phyloP scores from a whole-genome alignment of 371 early-diverging fungal genomes.

The Blastocladiella emersonii region DNA sequence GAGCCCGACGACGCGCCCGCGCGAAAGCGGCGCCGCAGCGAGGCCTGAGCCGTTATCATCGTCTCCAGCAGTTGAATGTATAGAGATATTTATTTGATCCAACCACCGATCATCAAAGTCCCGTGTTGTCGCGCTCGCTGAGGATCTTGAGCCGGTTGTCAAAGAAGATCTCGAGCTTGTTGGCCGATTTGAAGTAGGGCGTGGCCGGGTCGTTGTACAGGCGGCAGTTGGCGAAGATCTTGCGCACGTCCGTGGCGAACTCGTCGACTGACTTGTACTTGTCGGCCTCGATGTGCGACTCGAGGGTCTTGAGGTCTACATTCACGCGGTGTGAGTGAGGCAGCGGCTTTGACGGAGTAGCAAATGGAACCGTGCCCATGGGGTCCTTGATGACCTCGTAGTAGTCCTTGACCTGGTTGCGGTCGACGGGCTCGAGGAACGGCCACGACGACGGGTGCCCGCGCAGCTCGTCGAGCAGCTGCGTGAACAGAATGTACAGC shows the following conservation, averaged over 20 bases:
- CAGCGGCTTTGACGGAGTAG: background rate
- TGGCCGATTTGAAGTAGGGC: slow-evolving; percentile 65
- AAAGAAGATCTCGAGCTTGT: slow-evolving; percentile 53
- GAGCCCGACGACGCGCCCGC: too few species aligned
- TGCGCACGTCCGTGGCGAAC: slow-evolving; percentile 59
- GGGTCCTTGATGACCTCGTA: slow-evolving; percentile 93
- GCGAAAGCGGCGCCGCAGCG: too few species aligned
- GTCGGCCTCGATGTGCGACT: slow-evolving; percentile 52
- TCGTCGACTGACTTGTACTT: slow-evolving; percentile 54
- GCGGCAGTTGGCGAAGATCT: slow-evolving; percentile 77
- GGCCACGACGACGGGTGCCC: slow-evolving; percentile 84
- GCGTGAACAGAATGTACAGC: slow-evolving; percentile 22
- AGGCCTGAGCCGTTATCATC: too few species aligned
- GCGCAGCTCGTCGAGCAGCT: slow-evolving; percentile 21
- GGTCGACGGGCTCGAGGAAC: slow-evolving; percentile 90
- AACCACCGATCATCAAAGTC: too few species aligned
- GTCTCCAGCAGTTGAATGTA: too few species aligned
- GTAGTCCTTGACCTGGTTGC: slow-evolving; percentile 89
- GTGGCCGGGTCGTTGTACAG: slow-evolving; percentile 69
- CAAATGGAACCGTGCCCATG: slow-evolving; percentile 59
- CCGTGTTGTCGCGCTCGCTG: too few species aligned
- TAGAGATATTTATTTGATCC: too few species aligned
- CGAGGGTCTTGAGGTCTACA: slow-evolving; percentile 65
- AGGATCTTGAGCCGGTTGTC: slow-evolving; percentile 35
- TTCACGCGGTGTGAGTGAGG: background rate